Base-by-base conservation (phyloP, 1,284 basidiomycete species). In the Cutaneotrichosporon sp. region DNA sequence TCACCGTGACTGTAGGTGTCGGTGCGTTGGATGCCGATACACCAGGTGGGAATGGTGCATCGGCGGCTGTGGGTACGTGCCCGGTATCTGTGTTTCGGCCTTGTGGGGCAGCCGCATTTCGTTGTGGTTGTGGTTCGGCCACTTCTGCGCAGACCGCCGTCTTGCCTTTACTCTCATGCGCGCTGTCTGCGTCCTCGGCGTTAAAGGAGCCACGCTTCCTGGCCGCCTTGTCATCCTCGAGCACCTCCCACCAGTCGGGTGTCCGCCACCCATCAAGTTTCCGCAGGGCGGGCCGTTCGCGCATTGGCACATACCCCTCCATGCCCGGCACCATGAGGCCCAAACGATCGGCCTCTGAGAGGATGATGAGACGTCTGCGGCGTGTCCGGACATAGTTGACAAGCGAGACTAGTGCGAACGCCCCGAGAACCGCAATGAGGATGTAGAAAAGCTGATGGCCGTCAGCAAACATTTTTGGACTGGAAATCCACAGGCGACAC, bases 191-290 rank as follows among this genome's bases (percentile, higher is more conserved):
- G 17, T 12, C 35, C 19, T 38, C 8, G 17, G 17, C 35, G 35
- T 38, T 24, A 16, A 12, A 5, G 41, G 29, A 5, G 41, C 10
- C 10, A 35, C 10, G 33, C 33, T 32, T n/a, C n/a, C n/a, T n/a
- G n/a, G n/a, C n/a, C n/a, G n/a, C n/a, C n/a, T n/a, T n/a, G n/a
- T 31, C 12, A 10, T 27, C 14, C 31, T 29, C 45, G 8, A 20
- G 16, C 10, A 72, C 57, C 46, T 74, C 68, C 71, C 71, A 74
- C 67, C 66, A 72, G 42, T 66, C 65, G 3, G 71, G 71, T 20
- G 49, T 35, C 11, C 63, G 52, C 31, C 61, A 63, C 2, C 68
- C 65, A 39, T 68, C 64, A 10, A 61, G 44, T 41, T 54, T 57
- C 3, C 46, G 49, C 32, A 66, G 32, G 6, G 44, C 33, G 4